Percentiles rank a stretch among this genome's conserved stretches.
Conservation (phyloP, 768 basidiomycete genomes). For the Pisolithus tinctorius region DNA sequence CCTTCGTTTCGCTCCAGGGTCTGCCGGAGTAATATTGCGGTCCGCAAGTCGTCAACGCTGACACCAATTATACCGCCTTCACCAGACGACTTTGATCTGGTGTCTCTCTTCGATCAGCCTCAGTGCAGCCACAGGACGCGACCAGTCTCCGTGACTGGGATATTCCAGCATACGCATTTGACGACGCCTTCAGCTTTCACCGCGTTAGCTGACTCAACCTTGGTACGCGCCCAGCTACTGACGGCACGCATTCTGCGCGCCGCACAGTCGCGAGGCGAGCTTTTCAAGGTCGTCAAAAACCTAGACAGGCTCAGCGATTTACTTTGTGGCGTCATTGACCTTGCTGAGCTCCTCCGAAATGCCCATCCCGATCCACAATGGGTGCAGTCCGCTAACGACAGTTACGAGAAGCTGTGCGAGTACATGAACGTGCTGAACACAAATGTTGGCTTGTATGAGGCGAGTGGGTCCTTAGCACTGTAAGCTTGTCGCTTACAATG, state of each 20-base stretch:
- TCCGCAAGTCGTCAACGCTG: conserved; percentile 33
- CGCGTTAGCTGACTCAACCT: conserved; percentile 70
- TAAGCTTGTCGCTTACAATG: conserved; percentile 12
- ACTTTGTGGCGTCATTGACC: conserved; percentile 93
- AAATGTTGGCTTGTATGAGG: conserved; percentile 83
- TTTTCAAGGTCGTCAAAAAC: conserved; percentile 88
- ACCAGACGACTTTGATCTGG: conserved; percentile 57
- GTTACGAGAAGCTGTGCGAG: conserved; percentile 89
- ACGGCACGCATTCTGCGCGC: conserved; percentile 80
- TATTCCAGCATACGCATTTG: conserved; percentile 78
- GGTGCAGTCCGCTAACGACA: conserved; percentile 77
- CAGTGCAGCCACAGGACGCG: conserved; percentile 30
- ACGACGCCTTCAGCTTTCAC: conserved; percentile 63
- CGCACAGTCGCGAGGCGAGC: conserved; percentile 63
- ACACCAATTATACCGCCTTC: conserved; percentile 48
- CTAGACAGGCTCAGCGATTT: conserved; percentile 94
- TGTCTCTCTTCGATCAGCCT: conserved; percentile 68
- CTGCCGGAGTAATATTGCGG: conserved; percentile 21
- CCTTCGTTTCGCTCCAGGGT: conserved; percentile 34
- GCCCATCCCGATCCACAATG: conserved; percentile 84
- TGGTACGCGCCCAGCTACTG: conserved; percentile 71
- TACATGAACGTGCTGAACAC: conserved; percentile 98
- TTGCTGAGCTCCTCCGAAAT: conserved; percentile 89
- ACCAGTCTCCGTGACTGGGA: conserved; percentile 56
- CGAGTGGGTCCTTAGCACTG: conserved; percentile 33